Conservation (phyloP, 345 rosid species). For the Rubroshorea leprosula region DNA sequence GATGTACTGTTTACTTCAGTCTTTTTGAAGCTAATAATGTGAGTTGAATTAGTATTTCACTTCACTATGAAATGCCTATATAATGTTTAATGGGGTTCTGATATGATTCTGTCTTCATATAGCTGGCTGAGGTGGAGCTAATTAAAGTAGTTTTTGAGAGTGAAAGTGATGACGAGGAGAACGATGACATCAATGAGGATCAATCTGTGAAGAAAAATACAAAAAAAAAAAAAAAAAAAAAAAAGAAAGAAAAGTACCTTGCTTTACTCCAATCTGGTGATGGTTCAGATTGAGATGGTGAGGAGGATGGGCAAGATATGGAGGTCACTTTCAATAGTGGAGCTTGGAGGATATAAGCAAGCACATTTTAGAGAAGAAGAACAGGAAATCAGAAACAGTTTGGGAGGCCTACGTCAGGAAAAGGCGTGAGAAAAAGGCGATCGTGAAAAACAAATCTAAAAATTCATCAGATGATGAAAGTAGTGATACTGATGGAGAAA, state of each 20-base stretch:
- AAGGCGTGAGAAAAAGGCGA: slow-evolving; percentile 63
- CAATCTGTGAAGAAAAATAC: slow-evolving; percentile 37
- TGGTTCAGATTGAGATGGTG: slow-evolving; percentile 55
- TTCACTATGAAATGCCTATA: neutral
- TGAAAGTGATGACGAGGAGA: slow-evolving; percentile 50
- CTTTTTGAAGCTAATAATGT: neutral
- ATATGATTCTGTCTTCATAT: slow-evolving; percentile 23
- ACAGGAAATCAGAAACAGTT: slow-evolving; percentile 63
- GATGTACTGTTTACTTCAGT: neutral
- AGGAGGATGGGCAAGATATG: slow-evolving; percentile 69
- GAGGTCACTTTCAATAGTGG: slow-evolving; percentile 89
- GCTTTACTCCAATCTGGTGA: slow-evolving; percentile 58
- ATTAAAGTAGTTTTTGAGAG: slow-evolving; percentile 65
- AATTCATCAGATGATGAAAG: slow-evolving; percentile 51
- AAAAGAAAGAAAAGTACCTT: slow-evolving; percentile 49
- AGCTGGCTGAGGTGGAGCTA: slow-evolving; percentile 81
- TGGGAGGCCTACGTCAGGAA: slow-evolving; percentile 66
- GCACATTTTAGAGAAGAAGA: slow-evolving; percentile 65
- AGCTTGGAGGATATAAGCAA: slow-evolving; percentile 85
- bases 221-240: too few relatives aligned
- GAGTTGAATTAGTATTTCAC: neutral
- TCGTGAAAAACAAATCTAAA: slow-evolving; percentile 48
- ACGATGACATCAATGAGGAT: slow-evolving; percentile 26
- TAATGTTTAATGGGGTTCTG: neutral
- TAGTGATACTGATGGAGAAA: slow-evolving; percentile 33